These are phyloP conservation scores for Umbilicus rupestris DNA, from an alignment of 164 flowering plant genomes.

Conservation along the genomic window DNA sequence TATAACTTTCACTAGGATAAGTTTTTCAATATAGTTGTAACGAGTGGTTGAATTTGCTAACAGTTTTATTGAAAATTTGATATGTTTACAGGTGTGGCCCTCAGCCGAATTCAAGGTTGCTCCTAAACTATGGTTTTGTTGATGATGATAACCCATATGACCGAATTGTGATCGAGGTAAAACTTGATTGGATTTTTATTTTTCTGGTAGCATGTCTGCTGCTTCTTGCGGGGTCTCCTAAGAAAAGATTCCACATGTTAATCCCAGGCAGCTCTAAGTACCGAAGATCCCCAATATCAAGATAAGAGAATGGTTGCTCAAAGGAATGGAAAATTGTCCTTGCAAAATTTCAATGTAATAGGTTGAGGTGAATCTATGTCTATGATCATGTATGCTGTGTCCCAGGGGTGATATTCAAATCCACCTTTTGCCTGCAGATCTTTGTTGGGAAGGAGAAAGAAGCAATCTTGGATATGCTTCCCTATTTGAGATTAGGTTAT, in stretches of 20 bases:
- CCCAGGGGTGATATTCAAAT: not conserved
- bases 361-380: not conserved
- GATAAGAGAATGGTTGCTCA: slow-evolving; percentile 96
- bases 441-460: slow-evolving; percentile 79
- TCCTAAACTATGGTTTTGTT: slow-evolving; percentile 92
- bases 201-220: no score
- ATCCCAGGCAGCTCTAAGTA: slow-evolving; percentile 76
- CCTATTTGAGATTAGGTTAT: slow-evolving; percentile 86
- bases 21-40: not conserved
- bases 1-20: not conserved
- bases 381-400: not conserved
- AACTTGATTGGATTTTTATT: not conserved
- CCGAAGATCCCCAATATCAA: slow-evolving; percentile 97
- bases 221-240: no score
- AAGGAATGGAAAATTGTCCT: slow-evolving; percentile 75
- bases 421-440: slow-evolving; percentile 36
- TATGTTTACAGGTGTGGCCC: slow-evolving; percentile 86
- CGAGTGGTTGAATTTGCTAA: not conserved
- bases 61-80: slow-evolving; percentile 7
- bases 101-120: slow-evolving; percentile 88
- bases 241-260: not conserved
- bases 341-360: slow-evolving; percentile 71
- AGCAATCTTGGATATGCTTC: slow-evolving; percentile 84
- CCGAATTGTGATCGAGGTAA: slow-evolving; percentile 73
- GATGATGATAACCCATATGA: slow-evolving; percentile 92